Conservation (phyloP, 495 filamentous ascomycete genomes). For the Durotheca rogersii region DNA sequence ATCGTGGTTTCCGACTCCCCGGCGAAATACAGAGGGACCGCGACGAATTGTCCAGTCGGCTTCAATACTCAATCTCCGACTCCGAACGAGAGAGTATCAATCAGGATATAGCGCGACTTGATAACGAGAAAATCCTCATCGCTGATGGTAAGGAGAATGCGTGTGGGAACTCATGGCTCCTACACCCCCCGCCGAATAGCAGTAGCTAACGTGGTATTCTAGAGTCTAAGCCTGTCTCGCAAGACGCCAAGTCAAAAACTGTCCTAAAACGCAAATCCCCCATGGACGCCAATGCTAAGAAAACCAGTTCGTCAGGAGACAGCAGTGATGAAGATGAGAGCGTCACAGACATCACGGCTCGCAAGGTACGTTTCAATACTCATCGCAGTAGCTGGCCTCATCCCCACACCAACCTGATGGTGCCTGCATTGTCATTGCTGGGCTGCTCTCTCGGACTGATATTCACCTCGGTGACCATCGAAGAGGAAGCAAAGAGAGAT, state of each 20-base stretch:
- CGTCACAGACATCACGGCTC: background rate
- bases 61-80: background rate
- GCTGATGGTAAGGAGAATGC: constrained; percentile 16
- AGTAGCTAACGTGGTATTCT: background rate
- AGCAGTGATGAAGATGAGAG: constrained; percentile 1
- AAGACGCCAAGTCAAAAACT: constrained; percentile 1
- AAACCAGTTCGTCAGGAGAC: background rate
- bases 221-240: constrained; percentile 1
- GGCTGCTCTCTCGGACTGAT: too few species aligned
- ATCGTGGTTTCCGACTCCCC: constrained; percentile 8
- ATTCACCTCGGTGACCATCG: too few species aligned
- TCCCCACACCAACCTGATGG: background rate
- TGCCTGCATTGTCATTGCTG: background rate
- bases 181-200: too few species aligned
- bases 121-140: constrained; percentile 11
- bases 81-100: background rate
- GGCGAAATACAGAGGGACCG: constrained; percentile 16
- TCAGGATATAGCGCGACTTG: background rate
- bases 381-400: background rate
- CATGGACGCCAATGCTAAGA: constrained; percentile 8
- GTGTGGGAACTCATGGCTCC: too few species aligned
- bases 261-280: background rate
- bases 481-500: too few species aligned
- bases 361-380: constrained; percentile 12
- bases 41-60: background rate